Base-by-base conservation (phyloP, 768 basidiomycete species). In the Russula virescens region DNA sequence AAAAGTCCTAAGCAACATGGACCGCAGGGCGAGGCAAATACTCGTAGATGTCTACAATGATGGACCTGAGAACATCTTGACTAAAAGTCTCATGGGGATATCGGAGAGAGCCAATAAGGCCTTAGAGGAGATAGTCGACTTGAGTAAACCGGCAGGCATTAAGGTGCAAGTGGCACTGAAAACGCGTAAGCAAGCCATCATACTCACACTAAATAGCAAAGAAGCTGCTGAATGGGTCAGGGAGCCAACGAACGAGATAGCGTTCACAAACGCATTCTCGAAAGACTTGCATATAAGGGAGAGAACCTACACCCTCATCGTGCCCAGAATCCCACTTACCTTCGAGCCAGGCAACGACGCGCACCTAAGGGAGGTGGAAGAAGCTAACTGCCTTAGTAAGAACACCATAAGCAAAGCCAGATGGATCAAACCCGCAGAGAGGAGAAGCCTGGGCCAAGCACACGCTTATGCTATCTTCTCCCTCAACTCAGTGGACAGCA, bases 401-500 rank as follows among this genome's bases (percentile, higher is more conserved):
- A 21, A 23, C 9, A 6, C 10, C 2, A 0, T 47, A 0, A 8
- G 10, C 2, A 47, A 11, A 3, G 21, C 46, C 7, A 47, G 21
- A 3, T 52, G 50, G 31, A 52, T 52, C 31, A 52, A 35, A 14
- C 50, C 50, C 1, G 19, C 3, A 6, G 19, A 0, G 1, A 21
- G 31, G 3, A 52, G 50, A 2, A n/a, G 50, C 0, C 7, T 9
- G 19, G 34, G 31, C 1, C 49, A 51, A 14, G 21, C 19, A 1
- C 19, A n/a, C 4, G 50, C 50, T 6, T 31, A 52, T 8, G 31
- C 34, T 3, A 21, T 34, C 1, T 8, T 34, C 3, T 13, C 31
- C 0, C 1, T 35, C n/a, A 10, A 0, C 8, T 0, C 18, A 8
- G 31, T 9, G 1, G 28, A 19, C 16, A n/a, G 14, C 2, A 16